Base-by-base conservation (phyloP, 371 early-diverging fungal species). In the Dichotomocladium elegans region DNA sequence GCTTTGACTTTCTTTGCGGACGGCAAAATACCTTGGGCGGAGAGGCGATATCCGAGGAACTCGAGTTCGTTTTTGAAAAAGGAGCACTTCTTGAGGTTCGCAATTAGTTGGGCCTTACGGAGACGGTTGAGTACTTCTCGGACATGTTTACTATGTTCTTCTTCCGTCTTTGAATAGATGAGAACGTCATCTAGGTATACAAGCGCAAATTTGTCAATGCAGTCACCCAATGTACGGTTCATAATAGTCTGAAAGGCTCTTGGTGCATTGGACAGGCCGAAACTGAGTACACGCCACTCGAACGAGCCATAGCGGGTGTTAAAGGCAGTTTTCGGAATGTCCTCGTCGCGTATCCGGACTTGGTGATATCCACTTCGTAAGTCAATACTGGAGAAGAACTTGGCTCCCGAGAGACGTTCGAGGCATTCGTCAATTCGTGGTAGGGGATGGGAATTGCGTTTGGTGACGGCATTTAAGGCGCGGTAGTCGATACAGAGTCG, bases 41-140 rank as follows among this genome's bases (percentile, higher is more conserved):
- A 47, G 14, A 81, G 33, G 1, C 59, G 28, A 51, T 63, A 64
- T 12, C 81, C 78, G 2, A 80, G 40, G 56, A 62, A 82, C 3
- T 59, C 53, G 9, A 83, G 24, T 28, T 66, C 53, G 1, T 35
- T 14, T 4, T 29, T 12, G 41, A 25, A 26, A 48, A 83, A 79
- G 4, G 52, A 29, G 47, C 83, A 86, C 51, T 88, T 87, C 40
- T 64, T 53, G 8, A 60, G 35, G 14, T 81, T 78, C 3, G 43
- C 56, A 4, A 56, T 63, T 8, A 85, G 49, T 1, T 63, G 33
- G 8, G 68, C 45, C 8, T 72, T 26, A 0, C 51, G 27, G 3
- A 86, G 60, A 11, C 58, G 29, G 0, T 62, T 8, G 3, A 83
- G 48, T 1, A 83, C 75, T 3, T 28, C 29, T 10, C 51, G 30